A percentile compares a stretch with the other conserved stretches of the same genome.
Conservation (phyloP, 306 rosid genomes). For the Cicer chorassanicum region DNA sequence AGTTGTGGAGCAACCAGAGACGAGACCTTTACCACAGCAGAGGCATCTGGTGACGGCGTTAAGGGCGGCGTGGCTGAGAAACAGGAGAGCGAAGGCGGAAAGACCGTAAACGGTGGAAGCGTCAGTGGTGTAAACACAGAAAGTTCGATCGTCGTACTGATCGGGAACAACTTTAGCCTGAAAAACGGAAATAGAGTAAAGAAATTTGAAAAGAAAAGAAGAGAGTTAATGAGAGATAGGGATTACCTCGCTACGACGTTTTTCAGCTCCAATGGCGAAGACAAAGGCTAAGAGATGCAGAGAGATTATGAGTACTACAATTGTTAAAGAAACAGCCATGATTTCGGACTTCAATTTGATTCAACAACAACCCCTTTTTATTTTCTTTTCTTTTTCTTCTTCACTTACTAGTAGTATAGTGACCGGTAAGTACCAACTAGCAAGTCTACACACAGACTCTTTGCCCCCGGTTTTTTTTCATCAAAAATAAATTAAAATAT, state of each 20-base stretch:
- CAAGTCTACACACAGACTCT: too few relatives aligned
- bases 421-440: background rate
- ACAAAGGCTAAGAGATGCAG: slow-evolving; percentile 89
- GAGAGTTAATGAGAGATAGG: background rate
- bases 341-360: background rate
- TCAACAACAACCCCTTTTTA: background rate
- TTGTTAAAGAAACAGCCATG: slow-evolving; percentile 73
- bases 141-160: slow-evolving; percentile 72
- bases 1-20: slow-evolving; percentile 67
- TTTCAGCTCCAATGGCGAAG: slow-evolving; percentile 89
- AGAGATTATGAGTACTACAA: slow-evolving; percentile 62
- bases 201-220: background rate
- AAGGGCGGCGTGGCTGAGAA: slow-evolving; percentile 70
- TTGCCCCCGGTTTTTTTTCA: background rate
- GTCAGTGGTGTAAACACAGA: slow-evolving; percentile 76
- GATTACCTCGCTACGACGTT: slow-evolving; percentile 77
- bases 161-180: slow-evolving; percentile 75
- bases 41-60: slow-evolving; percentile 84
- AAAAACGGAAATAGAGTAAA: background rate
- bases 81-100: slow-evolving; percentile 66
- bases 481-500: background rate
- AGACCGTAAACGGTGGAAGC: slow-evolving; percentile 92
- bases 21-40: slow-evolving; percentile 89
- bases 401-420: background rate
- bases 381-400: background rate